Base-by-base conservation (phyloP, 345 rosid species). In the Melaleuca quinquenervia region DNA sequence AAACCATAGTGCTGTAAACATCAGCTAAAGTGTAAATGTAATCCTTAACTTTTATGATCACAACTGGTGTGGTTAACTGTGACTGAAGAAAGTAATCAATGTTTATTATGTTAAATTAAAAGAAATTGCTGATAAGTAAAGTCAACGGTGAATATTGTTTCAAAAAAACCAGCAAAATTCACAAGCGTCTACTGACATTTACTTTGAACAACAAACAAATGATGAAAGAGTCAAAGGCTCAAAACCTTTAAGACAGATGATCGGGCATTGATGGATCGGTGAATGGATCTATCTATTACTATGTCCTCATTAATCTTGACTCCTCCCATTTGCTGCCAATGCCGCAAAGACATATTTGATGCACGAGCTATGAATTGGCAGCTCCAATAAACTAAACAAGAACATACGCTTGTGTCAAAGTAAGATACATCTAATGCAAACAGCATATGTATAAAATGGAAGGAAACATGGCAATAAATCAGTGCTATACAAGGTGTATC, bases 301-400 rank as follows among this genome's bases (percentile, higher is more conserved):
- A 97, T 95, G 87, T 93, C 96, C 84, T 95, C 98, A 76, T 91
- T 92, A 91, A 97, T 96, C 76, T 89, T 89, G 82, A 95, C 96
- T 89, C 98, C 99, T 85, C 98, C 96, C 98, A 96, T 95, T 91
- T 92, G 96, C 89, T 93, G 92, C 98, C 99, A 97, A 86, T 96
- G 98, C 85, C 91, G 94, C 89, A 96, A 60, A 11, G 99, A 97
- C 60, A 91, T 85, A 87, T 97, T 97, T 52, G 99, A 96, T 85
- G 96, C 94, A 84, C 94, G 98, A 32, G 97, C 98, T 70, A 97
- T 90, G 85, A 90, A 95, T 87, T 97, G 98, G 88, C 99, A 97
- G 91, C 95, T 97, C 99, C 99, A 97, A 84, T 94, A 94, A 86
- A 97, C 98, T 97, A 94, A 21, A 48, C 24, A 85, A 83, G 50